Base-by-base conservation (phyloP, 192 early-diverging fungal genomes). In the Backusella macrospora region DNA sequence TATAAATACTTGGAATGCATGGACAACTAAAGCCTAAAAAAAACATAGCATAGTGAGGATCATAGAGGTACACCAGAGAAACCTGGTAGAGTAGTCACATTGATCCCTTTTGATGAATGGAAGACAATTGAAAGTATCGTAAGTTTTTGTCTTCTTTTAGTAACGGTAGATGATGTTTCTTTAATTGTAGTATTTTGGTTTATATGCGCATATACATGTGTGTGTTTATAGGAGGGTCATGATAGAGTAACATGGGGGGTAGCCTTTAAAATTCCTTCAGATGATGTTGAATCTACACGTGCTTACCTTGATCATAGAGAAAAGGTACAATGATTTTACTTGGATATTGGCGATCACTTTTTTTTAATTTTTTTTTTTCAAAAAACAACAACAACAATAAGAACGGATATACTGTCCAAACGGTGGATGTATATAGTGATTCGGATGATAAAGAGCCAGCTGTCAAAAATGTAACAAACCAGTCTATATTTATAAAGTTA, bases 81-180 rank as follows among this genome's bases (percentile, higher is more conserved):
- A 6, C 95, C 94, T 0, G 96, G 96, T 29, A 85, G 95, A 29
- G 95, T 98, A 0, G 94, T 95, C 5, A 98, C 96, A 0, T 78
- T 98, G 34, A 85, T 98, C 12, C 89, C 90, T 0, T 78, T 78
- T 45, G 80, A 86, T n/a, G 90, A 95, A 74, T 95, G 90, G 84
- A 83, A 83, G 69, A 74, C 48, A 0, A 79, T 84, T 21, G 72
- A 86, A 13, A 86, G 86, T 70, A 67, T 83, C 49, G 88, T 88
- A 80, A 74, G 76, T 63, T 49, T n/a, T 12, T 69, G 65, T 29
- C 26, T 47, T 46, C 16, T 26, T 40, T 15, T 49, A 49, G n/a
- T 34, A 55, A 38, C 21, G 49, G 26, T 34, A 10, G 15, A n/a
- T 7, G 16, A 7, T 26, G 1, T 39, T 10, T 6, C 68, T 15